These are phyloP conservation scores for Paramecium biaurelia DNA, from an alignment of 73 alveolate genomes.

Conservation along the genomic window DNA sequence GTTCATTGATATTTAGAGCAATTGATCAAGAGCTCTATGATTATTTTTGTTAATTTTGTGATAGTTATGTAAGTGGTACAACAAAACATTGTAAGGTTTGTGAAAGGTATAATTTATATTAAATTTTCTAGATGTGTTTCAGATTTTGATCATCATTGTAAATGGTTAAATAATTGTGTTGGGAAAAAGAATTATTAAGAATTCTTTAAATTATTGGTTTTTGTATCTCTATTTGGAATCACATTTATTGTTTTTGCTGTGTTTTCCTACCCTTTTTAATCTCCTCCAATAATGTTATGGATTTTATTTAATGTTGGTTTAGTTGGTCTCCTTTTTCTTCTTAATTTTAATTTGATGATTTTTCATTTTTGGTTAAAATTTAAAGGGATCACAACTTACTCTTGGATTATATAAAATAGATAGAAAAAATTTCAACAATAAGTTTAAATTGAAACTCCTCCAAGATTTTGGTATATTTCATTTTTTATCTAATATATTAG, in stretches of 20 bases:
- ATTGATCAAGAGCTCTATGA: slow-evolving; percentile 35
- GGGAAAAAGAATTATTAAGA: slow-evolving; percentile 53
- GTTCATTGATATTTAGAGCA: neutral
- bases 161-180: slow-evolving; percentile 63
- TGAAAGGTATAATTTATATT: slow-evolving; percentile 22
- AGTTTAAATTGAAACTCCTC: neutral
- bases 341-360: slow-evolving; percentile 13
- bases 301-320: neutral
- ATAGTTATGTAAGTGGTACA: slow-evolving; percentile 32
- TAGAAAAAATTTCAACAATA: neutral
- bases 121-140: slow-evolving; percentile 51
- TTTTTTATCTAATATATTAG: neutral
- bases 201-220: slow-evolving; percentile 32
- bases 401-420: neutral
- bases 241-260: neutral
- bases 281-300: slow-evolving; percentile 12
- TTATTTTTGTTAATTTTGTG: slow-evolving; percentile 49
- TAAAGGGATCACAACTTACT: neutral
- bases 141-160: slow-evolving; percentile 64
- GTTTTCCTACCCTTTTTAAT: neutral
- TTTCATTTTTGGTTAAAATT: slow-evolving; percentile 26
- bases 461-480: neutral
- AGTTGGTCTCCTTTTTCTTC: neutral
- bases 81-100: slow-evolving; percentile 64
- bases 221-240: slow-evolving; percentile 9